Conservation (phyloP, 2,329 filamentous ascomycete genomes). For the Emergomyces orientalis region DNA sequence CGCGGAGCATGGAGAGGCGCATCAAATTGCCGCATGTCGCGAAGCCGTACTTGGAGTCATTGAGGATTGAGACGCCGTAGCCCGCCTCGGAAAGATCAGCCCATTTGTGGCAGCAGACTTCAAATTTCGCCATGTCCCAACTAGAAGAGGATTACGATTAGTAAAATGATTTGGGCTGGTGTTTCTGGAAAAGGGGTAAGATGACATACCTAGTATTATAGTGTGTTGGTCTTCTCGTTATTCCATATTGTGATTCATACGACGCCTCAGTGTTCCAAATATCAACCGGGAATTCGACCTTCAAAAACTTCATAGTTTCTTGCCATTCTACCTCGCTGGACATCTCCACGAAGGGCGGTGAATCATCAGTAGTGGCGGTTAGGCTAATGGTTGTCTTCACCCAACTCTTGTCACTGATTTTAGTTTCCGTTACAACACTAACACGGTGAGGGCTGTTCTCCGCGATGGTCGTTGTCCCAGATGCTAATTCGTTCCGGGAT, state of each 20-base stretch:
- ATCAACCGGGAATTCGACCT: slow-evolving; percentile 95
- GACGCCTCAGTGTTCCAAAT: slow-evolving; percentile 83
- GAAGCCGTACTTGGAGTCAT: slow-evolving; percentile 94
- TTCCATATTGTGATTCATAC: slow-evolving; percentile 91
- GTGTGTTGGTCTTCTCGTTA: slow-evolving; percentile 82
- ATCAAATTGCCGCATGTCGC: slow-evolving; percentile 82
- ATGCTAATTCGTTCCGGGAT: slow-evolving; percentile 65
- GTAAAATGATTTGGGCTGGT: background rate
- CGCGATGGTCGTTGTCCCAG: slow-evolving; percentile 58
- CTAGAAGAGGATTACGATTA: slow-evolving; percentile 31
- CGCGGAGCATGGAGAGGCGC: slow-evolving; percentile 75
- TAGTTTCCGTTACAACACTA: slow-evolving; percentile 72
- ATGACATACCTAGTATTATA: slow-evolving; percentile 72
- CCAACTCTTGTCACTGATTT: slow-evolving; percentile 79
- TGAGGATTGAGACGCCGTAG: slow-evolving; percentile 86
- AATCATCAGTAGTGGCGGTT: slow-evolving; percentile 53
- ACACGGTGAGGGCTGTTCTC: slow-evolving; percentile 67
- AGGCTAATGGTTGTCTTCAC: slow-evolving; percentile 80
- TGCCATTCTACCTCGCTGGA: slow-evolving; percentile 89
- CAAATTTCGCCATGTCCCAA: slow-evolving; percentile 97
- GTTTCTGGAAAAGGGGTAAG: background rate
- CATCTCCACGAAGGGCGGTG: slow-evolving; percentile 63
- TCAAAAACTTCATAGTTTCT: slow-evolving; percentile 95
- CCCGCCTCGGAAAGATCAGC: slow-evolving; percentile 80
- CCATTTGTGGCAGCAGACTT: slow-evolving; percentile 92